Percentiles rank a stretch among this genome's conserved stretches.
Evolutionary conservation across 169 alveolate genomes (phyloP).

Genomic region (Eimeria tenella): DNA sequence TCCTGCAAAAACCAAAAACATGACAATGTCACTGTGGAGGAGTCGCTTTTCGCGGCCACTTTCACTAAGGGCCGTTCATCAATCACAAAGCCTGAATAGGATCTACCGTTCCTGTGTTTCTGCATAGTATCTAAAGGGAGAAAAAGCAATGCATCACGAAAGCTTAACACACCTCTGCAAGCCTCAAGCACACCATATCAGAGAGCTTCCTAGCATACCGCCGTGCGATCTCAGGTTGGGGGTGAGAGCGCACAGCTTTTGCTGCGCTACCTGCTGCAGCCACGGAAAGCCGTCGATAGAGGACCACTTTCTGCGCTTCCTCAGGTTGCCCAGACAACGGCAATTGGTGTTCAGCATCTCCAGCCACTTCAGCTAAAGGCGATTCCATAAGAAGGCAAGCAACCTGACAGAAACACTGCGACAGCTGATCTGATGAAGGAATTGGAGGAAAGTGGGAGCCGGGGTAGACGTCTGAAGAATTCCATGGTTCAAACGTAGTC

Average conservation of each 20-base stretch:
- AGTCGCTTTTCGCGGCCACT: not conserved
- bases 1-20: not conserved
- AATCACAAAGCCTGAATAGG: no score
- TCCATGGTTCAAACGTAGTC: not conserved
- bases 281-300: constrained; percentile 24
- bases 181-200: constrained; percentile 34
- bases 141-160: not conserved
- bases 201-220: constrained; percentile 51
- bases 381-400: constrained; percentile 63
- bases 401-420: constrained; percentile 30
- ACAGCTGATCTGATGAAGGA: constrained; percentile 31
- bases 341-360: not conserved
- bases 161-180: not conserved
- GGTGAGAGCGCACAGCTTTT: constrained; percentile 41
- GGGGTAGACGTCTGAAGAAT: not conserved
- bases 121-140: not conserved
- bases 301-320: not conserved
- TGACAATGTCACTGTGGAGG: not conserved
- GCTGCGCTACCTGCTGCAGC: constrained; percentile 54
- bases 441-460: not conserved
- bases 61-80: no score
- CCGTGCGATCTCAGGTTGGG: constrained; percentile 46
- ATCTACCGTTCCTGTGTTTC: no score
- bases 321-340: not conserved
- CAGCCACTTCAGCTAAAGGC: not conserved